Evolutionary conservation across 1,139 yeast genomes (phyloP).

Genomic region (Neolecta irregularis): DNA sequence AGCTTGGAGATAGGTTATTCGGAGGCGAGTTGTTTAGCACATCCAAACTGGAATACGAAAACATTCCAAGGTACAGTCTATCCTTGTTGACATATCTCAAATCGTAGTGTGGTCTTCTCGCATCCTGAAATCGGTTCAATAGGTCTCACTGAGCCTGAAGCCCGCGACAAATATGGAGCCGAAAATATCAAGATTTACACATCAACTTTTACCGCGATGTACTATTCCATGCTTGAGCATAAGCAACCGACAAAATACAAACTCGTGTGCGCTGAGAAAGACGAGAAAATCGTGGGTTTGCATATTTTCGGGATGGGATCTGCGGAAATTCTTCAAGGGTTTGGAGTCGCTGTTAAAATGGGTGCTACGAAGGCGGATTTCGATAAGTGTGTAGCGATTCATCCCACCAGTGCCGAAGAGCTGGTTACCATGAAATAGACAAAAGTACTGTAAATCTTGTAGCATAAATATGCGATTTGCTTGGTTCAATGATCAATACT

Average conservation of each 20-base stretch:
- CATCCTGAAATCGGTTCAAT: slow-evolving; percentile 96
- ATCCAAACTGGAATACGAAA: slow-evolving; percentile 58
- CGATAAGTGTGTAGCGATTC: slow-evolving; percentile 92
- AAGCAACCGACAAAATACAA: slow-evolving; percentile 84
- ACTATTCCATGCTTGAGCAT: slow-evolving; percentile 67
- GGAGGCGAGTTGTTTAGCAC: slow-evolving; percentile 56
- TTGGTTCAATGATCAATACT: neutral
- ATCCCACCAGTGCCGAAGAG: slow-evolving; percentile 97
- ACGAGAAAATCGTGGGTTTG: slow-evolving; percentile 89
- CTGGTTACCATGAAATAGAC: slow-evolving; percentile 67
- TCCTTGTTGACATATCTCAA: no score
- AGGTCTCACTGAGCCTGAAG: slow-evolving; percentile 69
- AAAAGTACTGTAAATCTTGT: no score
- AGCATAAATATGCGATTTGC: neutral
- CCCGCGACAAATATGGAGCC: slow-evolving; percentile 61
- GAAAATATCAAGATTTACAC: slow-evolving; percentile 69
- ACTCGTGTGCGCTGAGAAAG: slow-evolving; percentile 57
- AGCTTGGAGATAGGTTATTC: slow-evolving; percentile 74
- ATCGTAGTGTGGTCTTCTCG: slow-evolving; percentile 81
- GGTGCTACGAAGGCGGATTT: slow-evolving; percentile 95
- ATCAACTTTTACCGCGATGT: slow-evolving; percentile 80
- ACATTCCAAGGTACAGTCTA: no score
- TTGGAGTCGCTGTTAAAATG: slow-evolving; percentile 84
- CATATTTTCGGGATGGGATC: slow-evolving; percentile 84
- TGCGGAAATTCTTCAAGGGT: slow-evolving; percentile 90